Evolutionary conservation across 2,329 filamentous ascomycete genomes (phyloP), one percentile per base, ranked within the genome.

Genomic region (Penicillium glabrum): DNA sequence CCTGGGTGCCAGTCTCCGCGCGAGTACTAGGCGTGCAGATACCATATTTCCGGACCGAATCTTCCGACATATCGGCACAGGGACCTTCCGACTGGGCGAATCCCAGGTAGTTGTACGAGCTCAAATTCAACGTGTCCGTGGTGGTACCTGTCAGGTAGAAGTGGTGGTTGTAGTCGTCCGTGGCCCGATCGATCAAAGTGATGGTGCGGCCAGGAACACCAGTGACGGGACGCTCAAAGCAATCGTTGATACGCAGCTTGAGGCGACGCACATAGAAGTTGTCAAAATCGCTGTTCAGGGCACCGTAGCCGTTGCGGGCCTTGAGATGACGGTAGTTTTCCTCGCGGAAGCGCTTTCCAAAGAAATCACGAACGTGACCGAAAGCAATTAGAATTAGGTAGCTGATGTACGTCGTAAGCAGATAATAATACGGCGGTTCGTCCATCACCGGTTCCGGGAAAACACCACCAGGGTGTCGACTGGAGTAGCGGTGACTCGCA

Each of bases 71-170:
- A 73, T 98, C 93, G 46, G 95, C 95, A 71, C 95, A 99, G 41
- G 95, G 93, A 11, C 95, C 95, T 64, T 98, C 93, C 0, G 95
- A 97, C 75, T 99, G 95, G 51, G 95, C 95, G 69, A 99, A 99
- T 44, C 95, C 95, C 24, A 99, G 89, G 73, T 99, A 99, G 77
- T 99, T 99, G 83, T 99, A 99, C 1, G 95, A 99, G 80, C 93
- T 97, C 89, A 99, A 89, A 78, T 99, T 99, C 68, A 99, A 81
- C 0, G 95, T 98, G 76, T 99, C 91, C 1, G 93, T 98, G 57
- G 86, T 89, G 47, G 91, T 96, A 56, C 95, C 95, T 1, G 90
- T 93, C 75, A 92, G 87, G 72, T 90, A 86, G 80, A 96, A 99
- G 57, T 89, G 88, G 69, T 89, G 84, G 78, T 99, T 99, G 81